phyloP scores from a whole-genome alignment of 352 stramenopile genomes.

The Globisporangium cederbergense region DNA sequence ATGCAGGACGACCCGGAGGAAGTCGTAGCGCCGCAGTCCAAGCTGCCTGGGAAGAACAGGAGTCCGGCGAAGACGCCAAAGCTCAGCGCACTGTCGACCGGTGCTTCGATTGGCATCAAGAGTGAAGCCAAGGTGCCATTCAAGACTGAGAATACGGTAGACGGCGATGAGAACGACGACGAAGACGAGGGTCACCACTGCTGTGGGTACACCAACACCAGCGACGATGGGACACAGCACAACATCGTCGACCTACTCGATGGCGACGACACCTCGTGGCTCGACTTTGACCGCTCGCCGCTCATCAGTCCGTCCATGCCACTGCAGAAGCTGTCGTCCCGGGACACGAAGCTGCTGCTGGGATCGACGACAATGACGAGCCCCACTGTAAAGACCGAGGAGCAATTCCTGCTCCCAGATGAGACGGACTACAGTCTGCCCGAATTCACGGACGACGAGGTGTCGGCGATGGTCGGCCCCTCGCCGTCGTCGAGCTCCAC shows the following conservation, averaged over 20 bases:
- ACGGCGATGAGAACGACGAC: slow-evolving; percentile 16
- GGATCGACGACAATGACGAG: background rate
- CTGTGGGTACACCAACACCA: background rate
- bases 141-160: slow-evolving; percentile 14
- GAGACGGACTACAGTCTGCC: slow-evolving; percentile 32
- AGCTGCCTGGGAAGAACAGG: background rate
- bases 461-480: slow-evolving; percentile 32
- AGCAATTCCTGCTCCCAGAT: slow-evolving; percentile 29
- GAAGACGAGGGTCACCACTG: slow-evolving; percentile 19
- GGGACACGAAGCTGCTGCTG: background rate
- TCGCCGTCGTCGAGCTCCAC: slow-evolving; percentile 31
- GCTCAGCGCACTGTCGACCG: background rate
- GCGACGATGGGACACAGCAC: slow-evolving; percentile 1
- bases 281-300: slow-evolving; percentile 27
- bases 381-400: slow-evolving; percentile 12
- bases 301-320: slow-evolving; percentile 22
- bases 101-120: background rate
- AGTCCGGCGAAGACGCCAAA: slow-evolving; percentile 6
- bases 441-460: slow-evolving; percentile 39
- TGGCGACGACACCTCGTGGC: slow-evolving; percentile 26
- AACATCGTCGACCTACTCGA: slow-evolving; percentile 11
- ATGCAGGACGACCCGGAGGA: background rate
- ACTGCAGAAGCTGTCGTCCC: slow-evolving; percentile 5
- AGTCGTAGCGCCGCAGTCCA: background rate
- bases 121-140: slow-evolving; percentile 12